These are phyloP conservation scores for Serpula lacrymans DNA, from an alignment of 768 basidiomycete genomes.

Conservation along the genomic window DNA sequence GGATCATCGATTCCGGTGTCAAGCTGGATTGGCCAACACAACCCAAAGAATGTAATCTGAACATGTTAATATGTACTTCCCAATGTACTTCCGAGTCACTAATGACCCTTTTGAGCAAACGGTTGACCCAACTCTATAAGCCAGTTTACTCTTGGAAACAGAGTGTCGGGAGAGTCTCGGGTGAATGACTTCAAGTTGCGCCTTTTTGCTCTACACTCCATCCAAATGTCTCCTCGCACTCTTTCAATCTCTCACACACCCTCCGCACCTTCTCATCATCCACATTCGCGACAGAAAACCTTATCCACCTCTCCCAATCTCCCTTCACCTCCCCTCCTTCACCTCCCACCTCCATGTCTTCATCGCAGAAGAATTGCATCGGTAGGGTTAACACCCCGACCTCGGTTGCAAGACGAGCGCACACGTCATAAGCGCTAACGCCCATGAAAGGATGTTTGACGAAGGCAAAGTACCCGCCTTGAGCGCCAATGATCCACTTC, in stretches of 20 bases:
- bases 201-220: constrained; percentile 33
- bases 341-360: constrained; percentile 10
- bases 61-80: too few relatives aligned
- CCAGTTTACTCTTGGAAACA: too few relatives aligned
- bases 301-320: constrained; percentile 60
- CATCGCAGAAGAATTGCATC: constrained; percentile 52
- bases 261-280: constrained; percentile 52
- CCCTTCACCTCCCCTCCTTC: constrained; percentile 21
- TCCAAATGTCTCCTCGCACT: constrained; percentile 34
- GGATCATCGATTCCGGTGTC: too few relatives aligned
- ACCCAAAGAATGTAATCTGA: too few relatives aligned
- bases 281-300: constrained; percentile 83
- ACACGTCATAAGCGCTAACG: constrained; percentile 49
- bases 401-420: constrained; percentile 54
- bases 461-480: constrained; percentile 79
- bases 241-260: constrained; percentile 50
- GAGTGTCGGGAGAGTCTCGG: too few relatives aligned
- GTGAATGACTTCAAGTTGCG: too few relatives aligned
- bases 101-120: too few relatives aligned
- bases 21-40: too few relatives aligned
- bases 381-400: constrained; percentile 68
- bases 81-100: too few relatives aligned
- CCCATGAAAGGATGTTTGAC: constrained; percentile 61
- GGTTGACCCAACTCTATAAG: too few relatives aligned
- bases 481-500: constrained; percentile 60